Conservation (phyloP, 2,329 filamentous ascomycete genomes). For the Botrytis medusae region DNA sequence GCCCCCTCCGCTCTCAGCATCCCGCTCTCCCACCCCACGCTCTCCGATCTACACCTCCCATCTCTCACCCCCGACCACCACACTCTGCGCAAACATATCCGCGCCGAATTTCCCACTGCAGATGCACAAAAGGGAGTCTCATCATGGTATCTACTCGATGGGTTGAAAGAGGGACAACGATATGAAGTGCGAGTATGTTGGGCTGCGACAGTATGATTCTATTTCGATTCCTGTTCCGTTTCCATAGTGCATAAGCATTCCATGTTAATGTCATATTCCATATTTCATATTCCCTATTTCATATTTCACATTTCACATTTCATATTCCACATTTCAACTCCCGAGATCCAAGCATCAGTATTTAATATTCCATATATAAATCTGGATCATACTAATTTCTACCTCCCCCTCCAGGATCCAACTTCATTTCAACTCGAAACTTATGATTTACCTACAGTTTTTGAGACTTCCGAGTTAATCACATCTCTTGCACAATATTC, state of each 20-base stretch:
- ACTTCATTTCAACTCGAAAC: conserved; percentile 73
- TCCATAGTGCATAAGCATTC: not conserved
- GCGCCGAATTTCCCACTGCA: conserved; percentile 64
- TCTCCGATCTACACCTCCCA: conserved; percentile 63
- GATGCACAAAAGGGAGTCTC: conserved; percentile 55
- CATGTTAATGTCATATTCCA: not conserved
- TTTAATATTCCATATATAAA: conserved; percentile 17
- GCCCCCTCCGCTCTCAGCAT: conserved; percentile 61
- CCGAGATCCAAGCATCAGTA: not conserved
- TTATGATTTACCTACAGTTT: conserved; percentile 60
- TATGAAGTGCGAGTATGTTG: conserved; percentile 95
- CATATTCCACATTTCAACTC: not conserved
- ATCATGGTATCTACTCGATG: conserved; percentile 77
- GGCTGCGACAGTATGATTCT: conserved; percentile 75
- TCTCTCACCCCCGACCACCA: conserved; percentile 59
- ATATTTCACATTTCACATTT: not conserved
- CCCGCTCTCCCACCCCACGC: conserved; percentile 53
- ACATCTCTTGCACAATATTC: conserved; percentile 65
- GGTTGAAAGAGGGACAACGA: conserved; percentile 67
- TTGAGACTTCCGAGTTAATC: conserved; percentile 61
- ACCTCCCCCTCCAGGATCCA: conserved; percentile 66
- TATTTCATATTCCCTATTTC: conserved; percentile 1
- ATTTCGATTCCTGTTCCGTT: not conserved
- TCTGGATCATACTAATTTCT: conserved; percentile 24
- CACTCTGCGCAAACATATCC: conserved; percentile 62